phyloP scores from a whole-genome alignment of 2,329 filamentous ascomycete genomes.

The Paraconiothyrium sp. region DNA sequence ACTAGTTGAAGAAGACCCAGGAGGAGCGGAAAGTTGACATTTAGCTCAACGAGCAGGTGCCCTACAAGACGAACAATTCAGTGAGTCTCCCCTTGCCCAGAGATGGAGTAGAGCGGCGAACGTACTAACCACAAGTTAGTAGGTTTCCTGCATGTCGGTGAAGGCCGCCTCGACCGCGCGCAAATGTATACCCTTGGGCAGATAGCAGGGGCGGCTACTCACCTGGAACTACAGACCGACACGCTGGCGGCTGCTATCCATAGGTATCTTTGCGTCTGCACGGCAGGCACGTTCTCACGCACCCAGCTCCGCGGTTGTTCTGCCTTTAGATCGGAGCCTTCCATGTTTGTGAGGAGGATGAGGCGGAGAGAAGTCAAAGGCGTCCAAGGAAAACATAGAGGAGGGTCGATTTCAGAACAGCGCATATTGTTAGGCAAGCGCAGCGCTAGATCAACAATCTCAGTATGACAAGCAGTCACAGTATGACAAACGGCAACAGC shows the following conservation, averaged over 20 bases:
- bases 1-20: constrained; percentile 24
- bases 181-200: background rate
- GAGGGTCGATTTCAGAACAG: background rate
- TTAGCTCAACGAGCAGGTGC: constrained; percentile 29
- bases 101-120: background rate
- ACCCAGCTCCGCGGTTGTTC: background rate
- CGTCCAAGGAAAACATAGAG: background rate
- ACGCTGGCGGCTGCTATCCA: constrained; percentile 12
- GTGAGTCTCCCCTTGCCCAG: too few relatives aligned
- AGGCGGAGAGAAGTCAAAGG: background rate
- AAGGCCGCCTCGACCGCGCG: background rate
- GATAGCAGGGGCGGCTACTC: background rate
- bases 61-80: background rate
- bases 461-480: background rate
- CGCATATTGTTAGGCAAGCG: background rate
- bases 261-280: constrained; percentile 5
- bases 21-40: constrained; percentile 28
- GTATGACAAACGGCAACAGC: background rate
- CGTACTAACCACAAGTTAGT: constrained; percentile 8
- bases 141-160: background rate
- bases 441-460: background rate
- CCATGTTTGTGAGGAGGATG: background rate
- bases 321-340: background rate
- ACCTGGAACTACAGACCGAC: constrained; percentile 13
- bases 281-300: constrained; percentile 1